Evolutionary conservation across 345 rosid species (phyloP), one percentile per base, ranked within the genome.

Genomic region (Moricandia moricandioides): DNA sequence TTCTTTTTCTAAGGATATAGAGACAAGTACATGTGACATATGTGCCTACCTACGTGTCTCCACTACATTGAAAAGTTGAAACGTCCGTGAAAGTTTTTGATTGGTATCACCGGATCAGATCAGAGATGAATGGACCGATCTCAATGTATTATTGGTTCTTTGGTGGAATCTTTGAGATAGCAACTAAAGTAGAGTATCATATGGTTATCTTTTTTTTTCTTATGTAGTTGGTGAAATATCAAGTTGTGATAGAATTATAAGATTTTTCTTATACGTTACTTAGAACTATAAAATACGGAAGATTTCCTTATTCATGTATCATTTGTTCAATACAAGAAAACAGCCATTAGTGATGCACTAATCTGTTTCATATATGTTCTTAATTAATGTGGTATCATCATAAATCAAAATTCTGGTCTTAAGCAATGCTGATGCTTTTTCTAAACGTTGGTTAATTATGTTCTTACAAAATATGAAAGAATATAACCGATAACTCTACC

Each of bases 1-100:
- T 17, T 54, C 10, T 27, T 54, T 7, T 16, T n/a, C n/a, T 21
- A 73, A 55, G 45, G 45, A 29, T 39, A 60, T 31, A 27, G 62
- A 72, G 37, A 51, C 54, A 63, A 37, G 16, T 52, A 14, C 12
- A 62, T 35, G 18, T 64, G 64, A 54, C 77, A 11, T 72, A 40
- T 18, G 34, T 27, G 26, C 10, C 11, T 58, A 7, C 43, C 30
- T 33, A 66, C 67, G 66, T 65, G 70, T 39, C 65, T 17, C 11
- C 31, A 55, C 2, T 18, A 8, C 34, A 55, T 40, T 64, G 59
- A 71, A 13, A 21, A 24, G 31, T 55, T 5, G 31, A 73, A 55
- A 6, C 11, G 4, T 66, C 59, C 37, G 57, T 16, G 14, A 5
- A 72, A 49, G 51, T 34, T 49, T 49, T 51, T 33, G 17, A 64